These are phyloP conservation scores for Salisapilia sapeloensis DNA, from an alignment of 352 stramenopile genomes.

Conservation along the genomic window DNA sequence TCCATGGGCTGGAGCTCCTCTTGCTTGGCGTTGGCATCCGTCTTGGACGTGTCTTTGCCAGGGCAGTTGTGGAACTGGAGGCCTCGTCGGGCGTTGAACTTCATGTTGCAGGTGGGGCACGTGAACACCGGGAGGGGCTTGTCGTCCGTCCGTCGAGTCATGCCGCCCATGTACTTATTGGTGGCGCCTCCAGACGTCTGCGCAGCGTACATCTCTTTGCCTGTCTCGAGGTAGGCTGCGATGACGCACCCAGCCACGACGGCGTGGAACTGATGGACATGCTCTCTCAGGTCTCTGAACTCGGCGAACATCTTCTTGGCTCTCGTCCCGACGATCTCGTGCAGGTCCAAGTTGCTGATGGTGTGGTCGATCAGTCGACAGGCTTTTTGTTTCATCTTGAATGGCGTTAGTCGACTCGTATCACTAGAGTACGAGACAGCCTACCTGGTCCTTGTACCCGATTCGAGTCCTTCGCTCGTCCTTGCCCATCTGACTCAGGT, in stretches of 20 bases:
- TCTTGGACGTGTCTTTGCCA: constrained; percentile 16
- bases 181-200: constrained; percentile 37
- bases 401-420: constrained; percentile 3
- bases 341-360: constrained; percentile 87
- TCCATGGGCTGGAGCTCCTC: constrained; percentile 44
- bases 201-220: constrained; percentile 75
- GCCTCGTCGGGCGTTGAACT: constrained; percentile 68
- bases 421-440: constrained; percentile 2
- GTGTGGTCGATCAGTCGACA: constrained; percentile 82
- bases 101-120: constrained; percentile 65
- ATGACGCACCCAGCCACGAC: constrained; percentile 83
- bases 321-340: constrained; percentile 89
- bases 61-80: constrained; percentile 80
- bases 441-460: constrained; percentile 94
- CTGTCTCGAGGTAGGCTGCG: constrained; percentile 69
- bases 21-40: constrained; percentile 10
- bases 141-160: no score
- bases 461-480: constrained; percentile 90
- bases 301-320: constrained; percentile 94
- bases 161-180: constrained; percentile 71
- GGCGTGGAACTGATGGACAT: constrained; percentile 90
- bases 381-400: constrained; percentile 88
- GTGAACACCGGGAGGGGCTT: constrained; percentile 79
- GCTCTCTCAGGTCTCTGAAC: constrained; percentile 91
- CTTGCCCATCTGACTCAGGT: constrained; percentile 94